phyloP scores from a whole-genome alignment of 768 basidiomycete species.

The Hysterangium stoloniferum region DNA sequence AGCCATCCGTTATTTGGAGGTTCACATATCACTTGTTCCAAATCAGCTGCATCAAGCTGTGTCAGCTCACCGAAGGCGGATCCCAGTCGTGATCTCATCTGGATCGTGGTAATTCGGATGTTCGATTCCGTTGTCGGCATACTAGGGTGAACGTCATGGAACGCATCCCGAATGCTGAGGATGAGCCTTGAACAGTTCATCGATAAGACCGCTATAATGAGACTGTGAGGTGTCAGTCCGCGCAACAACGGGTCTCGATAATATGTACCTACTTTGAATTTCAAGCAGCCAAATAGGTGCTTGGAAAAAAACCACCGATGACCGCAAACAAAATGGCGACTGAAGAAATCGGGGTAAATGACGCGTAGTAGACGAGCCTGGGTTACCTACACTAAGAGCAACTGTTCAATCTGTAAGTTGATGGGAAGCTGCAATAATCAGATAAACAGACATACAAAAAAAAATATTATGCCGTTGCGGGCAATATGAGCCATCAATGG shows the following conservation, averaged over 20 bases:
- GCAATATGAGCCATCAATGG: conserved; percentile 2
- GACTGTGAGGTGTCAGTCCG: not conserved
- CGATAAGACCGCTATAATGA: not conserved
- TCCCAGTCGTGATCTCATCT: no score
- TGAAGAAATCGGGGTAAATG: not conserved
- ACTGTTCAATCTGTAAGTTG: not conserved
- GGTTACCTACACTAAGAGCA: not conserved
- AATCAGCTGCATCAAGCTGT: no score
- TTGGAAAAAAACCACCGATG: not conserved
- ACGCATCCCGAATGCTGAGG: not conserved
- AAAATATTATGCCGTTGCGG: not conserved
- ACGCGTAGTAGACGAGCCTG: no score
- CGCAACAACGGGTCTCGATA: not conserved
- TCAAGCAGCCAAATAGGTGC: not conserved
- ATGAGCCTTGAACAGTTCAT: conserved; percentile 1
- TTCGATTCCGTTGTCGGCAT: no score
- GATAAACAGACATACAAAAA: not conserved
- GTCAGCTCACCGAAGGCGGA: no score
- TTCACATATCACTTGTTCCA: no score
- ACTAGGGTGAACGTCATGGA: no score
- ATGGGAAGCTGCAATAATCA: not conserved
- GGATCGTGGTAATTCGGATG: no score
- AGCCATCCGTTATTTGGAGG: no score
- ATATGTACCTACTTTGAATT: not conserved
- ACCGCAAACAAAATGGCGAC: not conserved